Percentiles rank a stretch among this genome's conserved stretches.
Conservation (phyloP, 75 land plant genomes). For the Cryptomeria japonica region DNA sequence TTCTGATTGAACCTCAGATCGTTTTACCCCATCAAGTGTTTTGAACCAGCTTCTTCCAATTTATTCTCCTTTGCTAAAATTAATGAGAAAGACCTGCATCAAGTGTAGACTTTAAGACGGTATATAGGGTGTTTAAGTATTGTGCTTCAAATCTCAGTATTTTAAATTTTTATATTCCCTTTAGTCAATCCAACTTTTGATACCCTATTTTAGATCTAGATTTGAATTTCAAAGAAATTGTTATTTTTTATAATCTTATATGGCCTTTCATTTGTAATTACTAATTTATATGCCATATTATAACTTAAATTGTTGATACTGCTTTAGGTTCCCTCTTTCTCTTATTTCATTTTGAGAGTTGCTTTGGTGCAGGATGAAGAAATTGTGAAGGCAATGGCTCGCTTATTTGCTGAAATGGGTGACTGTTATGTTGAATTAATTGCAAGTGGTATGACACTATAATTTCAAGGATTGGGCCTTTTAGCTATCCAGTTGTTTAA, state of each 20-base stretch:
- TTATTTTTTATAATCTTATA: neutral
- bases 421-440: conserved; percentile 93
- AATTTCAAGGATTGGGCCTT: neutral
- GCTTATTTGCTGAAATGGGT: conserved; percentile 96
- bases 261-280: neutral
- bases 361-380: conserved; percentile 75
- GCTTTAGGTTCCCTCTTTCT: neutral
- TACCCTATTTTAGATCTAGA: neutral
- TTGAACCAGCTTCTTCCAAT: neutral
- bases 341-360: neutral
- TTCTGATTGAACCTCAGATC: neutral
- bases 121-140: neutral
- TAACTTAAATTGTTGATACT: neutral
- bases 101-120: neutral
- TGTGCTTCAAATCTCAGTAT: neutral
- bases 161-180: neutral
- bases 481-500: neutral
- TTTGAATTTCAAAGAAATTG: neutral
- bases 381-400: conserved; percentile 91
- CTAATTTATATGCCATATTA: neutral
- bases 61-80: neutral
- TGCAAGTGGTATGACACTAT: conserved; percentile 70
- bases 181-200: neutral
- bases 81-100: neutral
- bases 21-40: neutral